phyloP scores from a whole-genome alignment of 1,284 basidiomycete species.

The Heterobasidion annosum region DNA sequence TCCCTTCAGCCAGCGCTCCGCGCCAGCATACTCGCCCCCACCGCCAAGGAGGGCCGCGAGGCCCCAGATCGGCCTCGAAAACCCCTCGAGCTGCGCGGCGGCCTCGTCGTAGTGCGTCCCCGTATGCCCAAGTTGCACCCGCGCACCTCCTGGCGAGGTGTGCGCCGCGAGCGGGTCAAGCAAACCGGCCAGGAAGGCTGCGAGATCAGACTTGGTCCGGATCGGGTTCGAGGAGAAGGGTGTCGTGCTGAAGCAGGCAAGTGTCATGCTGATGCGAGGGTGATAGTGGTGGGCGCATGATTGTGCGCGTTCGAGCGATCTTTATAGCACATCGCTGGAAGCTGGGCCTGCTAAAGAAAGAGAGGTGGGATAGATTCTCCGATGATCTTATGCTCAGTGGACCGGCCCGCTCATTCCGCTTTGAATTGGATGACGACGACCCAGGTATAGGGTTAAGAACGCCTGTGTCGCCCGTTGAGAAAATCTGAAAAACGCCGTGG shows the following conservation, averaged over 20 bases:
- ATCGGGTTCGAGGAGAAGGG: constrained; percentile 51
- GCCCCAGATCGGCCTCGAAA: constrained; percentile 72
- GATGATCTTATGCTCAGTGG: too few species aligned
- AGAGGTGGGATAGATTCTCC: too few species aligned
- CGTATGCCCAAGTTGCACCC: constrained; percentile 62
- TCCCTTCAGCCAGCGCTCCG: constrained; percentile 55
- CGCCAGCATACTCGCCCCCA: constrained; percentile 45
- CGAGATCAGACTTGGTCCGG: constrained; percentile 48
- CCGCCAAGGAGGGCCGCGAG: constrained; percentile 59
- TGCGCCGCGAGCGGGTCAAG: constrained; percentile 61
- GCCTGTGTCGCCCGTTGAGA: too few species aligned
- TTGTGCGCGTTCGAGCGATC: too few species aligned
- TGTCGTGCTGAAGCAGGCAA: constrained; percentile 15
- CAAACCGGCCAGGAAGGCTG: constrained; percentile 43
- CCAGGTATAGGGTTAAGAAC: too few species aligned
- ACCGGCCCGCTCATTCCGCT: too few species aligned
- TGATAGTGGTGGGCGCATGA: too few species aligned
- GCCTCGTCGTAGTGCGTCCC: constrained; percentile 70
- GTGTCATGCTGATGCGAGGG: not conserved
- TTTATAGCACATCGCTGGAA: too few species aligned
- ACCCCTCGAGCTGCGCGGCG: constrained; percentile 70
- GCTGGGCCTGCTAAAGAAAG: too few species aligned
- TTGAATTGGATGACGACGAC: too few species aligned
- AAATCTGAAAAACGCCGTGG: too few species aligned
- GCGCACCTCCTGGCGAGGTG: constrained; percentile 65